Percentiles rank a stretch among this genome's conserved stretches.
phyloP scores from a whole-genome alignment of 2,329 filamentous ascomycete genomes.

The Penicillium freii region DNA sequence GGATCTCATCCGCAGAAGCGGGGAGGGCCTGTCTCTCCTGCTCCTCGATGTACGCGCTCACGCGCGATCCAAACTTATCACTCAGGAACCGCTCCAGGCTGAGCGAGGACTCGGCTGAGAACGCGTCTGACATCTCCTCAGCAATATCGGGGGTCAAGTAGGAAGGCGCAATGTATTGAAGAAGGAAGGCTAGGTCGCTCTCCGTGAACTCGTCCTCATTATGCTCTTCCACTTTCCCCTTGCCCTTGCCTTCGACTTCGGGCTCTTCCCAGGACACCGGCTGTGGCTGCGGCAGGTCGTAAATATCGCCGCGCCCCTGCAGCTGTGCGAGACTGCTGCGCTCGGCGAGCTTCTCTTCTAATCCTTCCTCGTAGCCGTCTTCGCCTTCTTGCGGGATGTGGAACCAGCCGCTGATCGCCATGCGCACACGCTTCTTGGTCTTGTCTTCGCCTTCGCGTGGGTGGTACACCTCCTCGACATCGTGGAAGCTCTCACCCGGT shows the following conservation, averaged over 20 bases:
- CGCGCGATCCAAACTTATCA: constrained; percentile 68
- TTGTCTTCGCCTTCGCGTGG: constrained; percentile 59
- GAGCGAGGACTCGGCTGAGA: constrained; percentile 79
- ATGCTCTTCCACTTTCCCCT: constrained; percentile 47
- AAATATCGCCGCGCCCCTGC: constrained; percentile 84
- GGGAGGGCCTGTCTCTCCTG: constrained; percentile 56
- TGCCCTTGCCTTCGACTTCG: constrained; percentile 40
- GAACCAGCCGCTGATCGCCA: constrained; percentile 99
- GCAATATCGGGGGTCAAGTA: constrained; percentile 92
- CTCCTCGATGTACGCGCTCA: constrained; percentile 69
- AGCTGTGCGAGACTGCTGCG: constrained; percentile 91
- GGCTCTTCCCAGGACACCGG: constrained; percentile 47
- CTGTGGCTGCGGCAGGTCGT: constrained; percentile 72
- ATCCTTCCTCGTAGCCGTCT: constrained; percentile 81
- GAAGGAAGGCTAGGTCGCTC: constrained; percentile 80
- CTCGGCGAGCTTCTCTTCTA: constrained; percentile 83
- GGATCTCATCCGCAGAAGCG: constrained; percentile 53
- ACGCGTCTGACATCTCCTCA: constrained; percentile 75
- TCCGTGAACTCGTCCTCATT: constrained; percentile 65
- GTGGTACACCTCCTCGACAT: constrained; percentile 96
- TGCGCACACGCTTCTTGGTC: constrained; percentile 66
- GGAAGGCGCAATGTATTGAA: constrained; percentile 84
- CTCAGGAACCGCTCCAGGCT: constrained; percentile 76
- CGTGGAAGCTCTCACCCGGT: constrained; percentile 97
- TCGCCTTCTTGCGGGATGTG: constrained; percentile 95